Evolutionary conservation across 2,329 filamentous ascomycete genomes (phyloP).

Genomic region (Fusarium austroafricanum): DNA sequence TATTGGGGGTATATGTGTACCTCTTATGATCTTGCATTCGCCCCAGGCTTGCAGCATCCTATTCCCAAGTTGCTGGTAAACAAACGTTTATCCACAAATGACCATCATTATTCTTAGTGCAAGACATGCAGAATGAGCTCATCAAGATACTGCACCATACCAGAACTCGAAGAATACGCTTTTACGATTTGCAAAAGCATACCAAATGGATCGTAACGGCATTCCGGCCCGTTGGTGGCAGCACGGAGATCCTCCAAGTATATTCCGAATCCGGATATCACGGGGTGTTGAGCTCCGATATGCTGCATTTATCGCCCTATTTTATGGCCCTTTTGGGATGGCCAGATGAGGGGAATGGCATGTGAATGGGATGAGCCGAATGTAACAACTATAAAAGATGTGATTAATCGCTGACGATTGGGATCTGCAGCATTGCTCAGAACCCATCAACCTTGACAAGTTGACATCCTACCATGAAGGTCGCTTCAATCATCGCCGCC

Average conservation of each 20-base stretch:
- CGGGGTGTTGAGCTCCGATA: slow-evolving; percentile 32
- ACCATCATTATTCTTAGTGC: no score
- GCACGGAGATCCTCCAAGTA: not conserved
- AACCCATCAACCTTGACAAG: not conserved
- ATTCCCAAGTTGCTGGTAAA: accelerated
- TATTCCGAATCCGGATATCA: slow-evolving; percentile 27
- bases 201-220: not conserved
- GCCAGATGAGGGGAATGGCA: slow-evolving; percentile 7
- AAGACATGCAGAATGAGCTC: not conserved
- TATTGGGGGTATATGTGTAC: slow-evolving; percentile 3
- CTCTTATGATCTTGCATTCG: not conserved
- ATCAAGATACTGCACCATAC: not conserved
- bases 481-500: slow-evolving; percentile 8
- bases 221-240: not conserved
- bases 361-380: not conserved
- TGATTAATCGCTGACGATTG: accelerated
- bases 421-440: not conserved
- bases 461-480: slow-evolving; percentile 22
- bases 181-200: not conserved
- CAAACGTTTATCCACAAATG: not conserved
- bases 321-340: slow-evolving; percentile 13
- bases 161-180: not conserved
- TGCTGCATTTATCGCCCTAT: slow-evolving; percentile 28
- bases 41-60: not conserved
- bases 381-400: slow-evolving; percentile 18